Conservation (phyloP, 1,139 yeast species). For the Suhomyces terraborum region DNA sequence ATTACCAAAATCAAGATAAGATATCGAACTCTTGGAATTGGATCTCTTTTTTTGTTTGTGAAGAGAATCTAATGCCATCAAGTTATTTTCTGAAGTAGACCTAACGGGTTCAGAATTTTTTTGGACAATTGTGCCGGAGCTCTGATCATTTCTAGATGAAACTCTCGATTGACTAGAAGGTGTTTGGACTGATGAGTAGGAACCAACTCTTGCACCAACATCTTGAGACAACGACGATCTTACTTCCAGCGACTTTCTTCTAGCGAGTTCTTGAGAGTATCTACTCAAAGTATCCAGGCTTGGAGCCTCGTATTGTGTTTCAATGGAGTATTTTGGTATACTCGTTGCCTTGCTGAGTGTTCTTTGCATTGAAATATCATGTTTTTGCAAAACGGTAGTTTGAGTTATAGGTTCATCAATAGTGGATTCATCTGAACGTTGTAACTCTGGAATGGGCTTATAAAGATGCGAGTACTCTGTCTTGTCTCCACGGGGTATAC, state of each 20-base stretch:
- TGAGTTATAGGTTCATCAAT: constrained; percentile 1
- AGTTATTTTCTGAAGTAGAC: constrained; percentile 16
- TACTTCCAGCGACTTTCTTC: constrained; percentile 1
- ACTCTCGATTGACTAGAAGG: not conserved
- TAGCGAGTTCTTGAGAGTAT: constrained; percentile 1
- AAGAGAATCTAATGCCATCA: constrained; percentile 16
- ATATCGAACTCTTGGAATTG: constrained; percentile 6
- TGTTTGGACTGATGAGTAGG: not conserved
- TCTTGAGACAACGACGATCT: not conserved
- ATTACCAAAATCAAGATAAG: constrained; percentile 15
- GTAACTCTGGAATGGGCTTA: constrained; percentile 22
- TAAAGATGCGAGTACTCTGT: constrained; percentile 19
- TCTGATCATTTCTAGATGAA: not conserved
- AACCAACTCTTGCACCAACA: not conserved
- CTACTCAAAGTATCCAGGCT: constrained; percentile 4
- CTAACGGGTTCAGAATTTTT: not conserved
- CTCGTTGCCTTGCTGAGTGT: constrained; percentile 9
- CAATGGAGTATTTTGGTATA: constrained; percentile 11
- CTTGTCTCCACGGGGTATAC: constrained; percentile 26
- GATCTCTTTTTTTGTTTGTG: constrained; percentile 4
- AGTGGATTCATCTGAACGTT: constrained; percentile 9
- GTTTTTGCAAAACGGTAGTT: not conserved
- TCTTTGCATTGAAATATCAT: not conserved
- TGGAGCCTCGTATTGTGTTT: constrained; percentile 11
- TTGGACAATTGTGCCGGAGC: not conserved